phyloP scores from a whole-genome alignment of 768 basidiomycete species.

The Mycena galericulata region DNA sequence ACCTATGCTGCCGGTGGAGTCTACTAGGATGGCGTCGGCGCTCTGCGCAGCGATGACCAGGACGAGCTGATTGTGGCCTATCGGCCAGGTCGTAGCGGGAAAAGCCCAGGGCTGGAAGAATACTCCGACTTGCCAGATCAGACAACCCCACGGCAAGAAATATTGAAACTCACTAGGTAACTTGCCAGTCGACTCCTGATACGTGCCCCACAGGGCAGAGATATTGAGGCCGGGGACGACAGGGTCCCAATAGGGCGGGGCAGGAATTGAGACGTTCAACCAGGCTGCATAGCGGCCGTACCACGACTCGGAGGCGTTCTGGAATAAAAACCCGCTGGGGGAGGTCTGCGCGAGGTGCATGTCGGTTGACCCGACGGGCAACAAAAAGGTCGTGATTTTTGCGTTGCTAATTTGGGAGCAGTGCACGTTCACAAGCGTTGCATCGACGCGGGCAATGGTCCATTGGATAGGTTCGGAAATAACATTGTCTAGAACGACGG shows the following conservation, averaged over 20 bases:
- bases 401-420: constrained; percentile 27
- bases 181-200: too few species aligned
- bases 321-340: constrained; percentile 1
- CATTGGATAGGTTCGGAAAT: background rate
- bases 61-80: constrained; percentile 19
- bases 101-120: constrained; percentile 19
- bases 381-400: constrained; percentile 15
- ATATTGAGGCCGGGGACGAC: constrained; percentile 13
- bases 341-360: constrained; percentile 21
- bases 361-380: constrained; percentile 16
- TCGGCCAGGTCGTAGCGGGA: background rate
- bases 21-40: background rate
- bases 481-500: constrained; percentile 5
- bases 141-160: background rate
- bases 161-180: constrained; percentile 11
- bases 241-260: constrained; percentile 13
- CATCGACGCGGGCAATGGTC: constrained; percentile 12
- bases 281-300: background rate
- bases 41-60: constrained; percentile 19
- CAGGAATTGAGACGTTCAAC: constrained; percentile 26
- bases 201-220: constrained; percentile 1
- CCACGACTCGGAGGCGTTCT: background rate
- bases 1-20: constrained; percentile 17
- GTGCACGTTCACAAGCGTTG: constrained; percentile 20
- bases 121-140: background rate